These are phyloP conservation scores for Aspergillus aculeatinus DNA, from an alignment of 2,329 filamentous ascomycete genomes.

Conservation along the genomic window DNA sequence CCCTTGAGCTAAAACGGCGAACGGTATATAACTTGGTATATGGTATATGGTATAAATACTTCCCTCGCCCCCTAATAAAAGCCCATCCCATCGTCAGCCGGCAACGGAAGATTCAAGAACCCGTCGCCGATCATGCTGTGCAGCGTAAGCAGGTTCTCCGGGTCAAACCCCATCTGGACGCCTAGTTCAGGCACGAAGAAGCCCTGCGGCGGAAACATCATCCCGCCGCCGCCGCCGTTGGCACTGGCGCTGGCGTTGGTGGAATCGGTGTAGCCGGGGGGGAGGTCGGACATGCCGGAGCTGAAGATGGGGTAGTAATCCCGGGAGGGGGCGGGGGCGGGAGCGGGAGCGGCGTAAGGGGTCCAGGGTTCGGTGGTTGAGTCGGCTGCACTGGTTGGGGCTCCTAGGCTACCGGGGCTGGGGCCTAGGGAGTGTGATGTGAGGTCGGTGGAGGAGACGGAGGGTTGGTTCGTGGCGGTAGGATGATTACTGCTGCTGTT, in stretches of 20 bases:
- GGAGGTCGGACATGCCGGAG: conserved; percentile 10
- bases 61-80: conserved; percentile 15
- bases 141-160: conserved; percentile 32
- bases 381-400: neutral
- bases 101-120: conserved; percentile 29
- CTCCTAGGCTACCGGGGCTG: neutral
- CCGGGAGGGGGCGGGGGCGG: neutral
- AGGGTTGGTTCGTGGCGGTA: conserved; percentile 4
- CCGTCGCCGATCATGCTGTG: conserved; percentile 36
- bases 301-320: conserved; percentile 14
- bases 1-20: no score
- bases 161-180: conserved; percentile 26
- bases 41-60: no score
- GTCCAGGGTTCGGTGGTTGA: conserved; percentile 12
- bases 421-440: conserved; percentile 12
- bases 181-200: conserved; percentile 28
- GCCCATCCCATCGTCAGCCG: conserved; percentile 25
- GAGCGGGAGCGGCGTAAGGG: conserved; percentile 7
- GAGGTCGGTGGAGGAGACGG: conserved; percentile 14
- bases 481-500: conserved; percentile 11
- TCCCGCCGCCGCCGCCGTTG: conserved; percentile 10
- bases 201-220: conserved; percentile 19
- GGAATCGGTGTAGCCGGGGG: conserved; percentile 17
- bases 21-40: no score
- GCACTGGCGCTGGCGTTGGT: conserved; percentile 2